These are phyloP conservation scores for Laguncularia racemosa DNA, from an alignment of 345 rosid species.

Conservation along the genomic window DNA sequence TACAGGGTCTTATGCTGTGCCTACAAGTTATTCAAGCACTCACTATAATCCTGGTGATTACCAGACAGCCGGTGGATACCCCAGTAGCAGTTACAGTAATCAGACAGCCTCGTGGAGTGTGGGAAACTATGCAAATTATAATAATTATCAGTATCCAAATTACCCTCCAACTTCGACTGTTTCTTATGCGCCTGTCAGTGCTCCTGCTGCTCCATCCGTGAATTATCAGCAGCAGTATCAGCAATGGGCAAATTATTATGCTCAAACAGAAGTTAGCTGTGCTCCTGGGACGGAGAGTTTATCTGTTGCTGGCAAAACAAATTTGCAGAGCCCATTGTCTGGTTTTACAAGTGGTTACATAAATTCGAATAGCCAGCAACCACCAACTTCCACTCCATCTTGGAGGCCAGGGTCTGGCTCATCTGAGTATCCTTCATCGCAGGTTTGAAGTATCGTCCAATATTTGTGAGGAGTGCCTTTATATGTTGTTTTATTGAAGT, in stretches of 20 bases:
- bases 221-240: constrained; percentile 77
- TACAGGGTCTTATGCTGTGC: constrained; percentile 98
- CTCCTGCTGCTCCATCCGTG: constrained; percentile 36
- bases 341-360: constrained; percentile 46
- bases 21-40: constrained; percentile 92
- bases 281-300: constrained; percentile 96
- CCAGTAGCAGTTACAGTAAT: constrained; percentile 60
- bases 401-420: constrained; percentile 64
- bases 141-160: constrained; percentile 59
- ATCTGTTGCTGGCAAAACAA: constrained; percentile 46
- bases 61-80: constrained; percentile 95
- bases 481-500: too few species aligned
- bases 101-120: constrained; percentile 61
- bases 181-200: constrained; percentile 44
- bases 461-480: too few species aligned
- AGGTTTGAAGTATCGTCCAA: constrained; percentile 42
- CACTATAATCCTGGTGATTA: constrained; percentile 98
- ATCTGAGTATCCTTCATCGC: constrained; percentile 51
- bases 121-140: constrained; percentile 56
- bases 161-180: constrained; percentile 46
- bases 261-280: constrained; percentile 89
- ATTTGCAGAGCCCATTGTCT: constrained; percentile 46
- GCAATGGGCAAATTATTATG: constrained; percentile 83
- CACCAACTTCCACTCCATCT: constrained; percentile 34
- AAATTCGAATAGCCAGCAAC: constrained; percentile 53